A percentile compares a stretch with the other conserved stretches of the same genome.
Evolutionary conservation across 1,284 basidiomycete species (phyloP).

Genomic region (Ceratobasidium sp.): DNA sequence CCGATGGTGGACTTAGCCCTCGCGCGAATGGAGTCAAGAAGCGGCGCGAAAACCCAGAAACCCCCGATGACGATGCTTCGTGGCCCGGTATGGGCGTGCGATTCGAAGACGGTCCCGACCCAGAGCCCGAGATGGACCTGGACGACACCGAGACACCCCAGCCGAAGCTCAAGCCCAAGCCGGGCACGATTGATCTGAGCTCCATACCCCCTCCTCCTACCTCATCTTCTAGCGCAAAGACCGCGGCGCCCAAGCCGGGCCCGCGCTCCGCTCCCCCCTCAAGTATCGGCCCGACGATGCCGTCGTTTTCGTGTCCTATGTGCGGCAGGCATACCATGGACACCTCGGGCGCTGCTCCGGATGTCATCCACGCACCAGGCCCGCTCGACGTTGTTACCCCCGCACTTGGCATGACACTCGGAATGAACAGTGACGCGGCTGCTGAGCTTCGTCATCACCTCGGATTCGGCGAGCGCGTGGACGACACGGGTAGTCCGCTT

Average conservation of each 20-base stretch:
- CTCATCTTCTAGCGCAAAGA: not conserved
- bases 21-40: conserved; percentile 27
- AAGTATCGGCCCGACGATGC: conserved; percentile 18
- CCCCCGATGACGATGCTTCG: not conserved
- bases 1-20: conserved; percentile 9
- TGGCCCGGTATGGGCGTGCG: conserved; percentile 8
- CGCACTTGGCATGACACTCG: conserved; percentile 10
- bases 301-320: conserved; percentile 10
- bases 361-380: conserved; percentile 35
- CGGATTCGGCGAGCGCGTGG: conserved; percentile 42
- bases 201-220: not conserved
- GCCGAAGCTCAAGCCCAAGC: conserved; percentile 9
- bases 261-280: conserved; percentile 21
- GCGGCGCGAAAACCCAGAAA: conserved; percentile 30
- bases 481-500: conserved; percentile 58
- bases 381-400: conserved; percentile 36
- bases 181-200: conserved; percentile 35
- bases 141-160: conserved; percentile 9
- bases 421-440: not conserved
- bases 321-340: conserved; percentile 20
- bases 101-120: not conserved
- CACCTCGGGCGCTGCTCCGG: not conserved
- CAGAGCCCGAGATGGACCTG: not conserved
- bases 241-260: not conserved
- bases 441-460: conserved; percentile 47